Evolutionary conservation across 495 filamentous ascomycete species (phyloP), one percentile per base, ranked within the genome.

Genomic region (Letharia lupina): DNA sequence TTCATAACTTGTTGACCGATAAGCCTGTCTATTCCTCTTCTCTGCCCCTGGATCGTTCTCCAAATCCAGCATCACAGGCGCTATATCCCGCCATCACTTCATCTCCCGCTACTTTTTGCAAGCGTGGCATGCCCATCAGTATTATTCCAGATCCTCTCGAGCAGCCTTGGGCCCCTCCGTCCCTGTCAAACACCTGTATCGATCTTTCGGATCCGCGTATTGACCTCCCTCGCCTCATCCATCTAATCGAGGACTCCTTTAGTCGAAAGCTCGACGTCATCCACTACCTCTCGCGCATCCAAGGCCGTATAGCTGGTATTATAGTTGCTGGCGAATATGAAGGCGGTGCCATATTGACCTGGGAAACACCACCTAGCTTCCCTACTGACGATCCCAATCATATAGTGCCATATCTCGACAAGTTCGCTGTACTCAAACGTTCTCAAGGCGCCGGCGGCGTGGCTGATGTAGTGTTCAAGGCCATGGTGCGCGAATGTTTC

Each of bases 281-380:
- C 28, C 84, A 93, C 72, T 99, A 98, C 71, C 80, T 98, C 1
- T 74, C 79, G 23, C 87, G 94, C 42, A 84, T 96, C 50, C 81
- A 89, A 37, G 82, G 85, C 40, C 86, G 87, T 18, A 81, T 96
- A 1, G 94, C 94, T 7, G 95, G 93, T 5, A 75, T 98, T 62
- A 96, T 99, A 63, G 87, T 99, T 63, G 95, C 94, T 0, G 94
- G 94, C 5, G 89, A 96, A 67, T 99, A 99, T 73, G 94, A 98
- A 79, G 94, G 94, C 61, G 94, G 90, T 2, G 94, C 94, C 12
- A 85, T 99, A 44, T 77, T 98, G 23, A 99, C 94, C 2, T 99
- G 94, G 94, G 94, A 99, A 80, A 77, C 80, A 41, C 91, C 93
- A 0, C 85, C 84, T 0, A 81, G 81, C 0, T 75, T 87, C 2